Percentiles rank a stretch among this genome's conserved stretches.
Conservation (phyloP, 495 filamentous ascomycete species). For the Cercophora samala region DNA sequence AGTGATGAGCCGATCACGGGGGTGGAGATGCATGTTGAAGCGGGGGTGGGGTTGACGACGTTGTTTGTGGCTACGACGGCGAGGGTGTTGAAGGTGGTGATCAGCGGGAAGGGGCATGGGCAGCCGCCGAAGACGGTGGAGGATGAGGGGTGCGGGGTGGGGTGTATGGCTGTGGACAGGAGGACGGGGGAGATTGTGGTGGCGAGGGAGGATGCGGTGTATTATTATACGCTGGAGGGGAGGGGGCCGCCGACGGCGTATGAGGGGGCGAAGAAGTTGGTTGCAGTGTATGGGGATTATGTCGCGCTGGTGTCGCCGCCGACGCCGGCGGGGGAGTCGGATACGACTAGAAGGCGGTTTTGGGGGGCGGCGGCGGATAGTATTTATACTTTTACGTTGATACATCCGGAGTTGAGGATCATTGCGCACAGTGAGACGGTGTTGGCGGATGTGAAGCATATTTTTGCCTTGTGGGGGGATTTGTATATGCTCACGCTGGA, state of each 20-base stretch:
- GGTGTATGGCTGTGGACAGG: slow-evolving; percentile 86
- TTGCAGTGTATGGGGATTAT: slow-evolving; percentile 80
- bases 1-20: slow-evolving; percentile 96
- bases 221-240: slow-evolving; percentile 84
- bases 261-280: slow-evolving; percentile 81
- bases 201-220: slow-evolving; percentile 89
- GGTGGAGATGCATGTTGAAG: slow-evolving; percentile 68
- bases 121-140: slow-evolving; percentile 86
- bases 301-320: slow-evolving; percentile 83
- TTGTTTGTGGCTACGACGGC: slow-evolving; percentile 90
- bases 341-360: slow-evolving; percentile 56
- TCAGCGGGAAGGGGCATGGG: slow-evolving; percentile 81
- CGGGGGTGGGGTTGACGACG: slow-evolving; percentile 57
- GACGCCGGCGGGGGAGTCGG: slow-evolving; percentile 48
- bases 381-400: slow-evolving; percentile 78
- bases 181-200: slow-evolving; percentile 81
- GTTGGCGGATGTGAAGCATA: slow-evolving; percentile 67
- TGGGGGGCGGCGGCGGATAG: slow-evolving; percentile 65
- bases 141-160: slow-evolving; percentile 80
- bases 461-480: slow-evolving; percentile 89
- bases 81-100: slow-evolving; percentile 79
- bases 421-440: slow-evolving; percentile 86
- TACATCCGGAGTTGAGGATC: slow-evolving; percentile 87
- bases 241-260: slow-evolving; percentile 83
- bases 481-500: slow-evolving; percentile 83